Evolutionary conservation across 2,329 filamentous ascomycete species (phyloP).

Genomic region (Sporothrix sp.): DNA sequence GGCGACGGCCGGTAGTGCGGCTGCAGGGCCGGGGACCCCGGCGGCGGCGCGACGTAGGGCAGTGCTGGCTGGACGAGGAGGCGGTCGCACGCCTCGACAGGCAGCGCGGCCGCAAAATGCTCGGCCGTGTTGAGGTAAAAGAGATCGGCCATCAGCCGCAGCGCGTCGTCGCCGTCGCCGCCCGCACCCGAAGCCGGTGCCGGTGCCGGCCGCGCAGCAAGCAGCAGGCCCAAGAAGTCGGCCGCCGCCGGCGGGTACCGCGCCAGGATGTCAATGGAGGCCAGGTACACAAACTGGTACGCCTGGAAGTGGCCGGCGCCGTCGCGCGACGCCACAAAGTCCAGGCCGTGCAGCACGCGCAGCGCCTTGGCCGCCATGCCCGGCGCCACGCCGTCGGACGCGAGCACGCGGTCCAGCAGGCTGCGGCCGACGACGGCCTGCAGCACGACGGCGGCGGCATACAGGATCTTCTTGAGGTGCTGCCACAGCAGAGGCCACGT

Average conservation of each 20-base stretch:
- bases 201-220: constrained; percentile 31
- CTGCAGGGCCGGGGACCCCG: not conserved
- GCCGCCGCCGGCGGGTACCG: constrained; percentile 58
- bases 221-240: constrained; percentile 56
- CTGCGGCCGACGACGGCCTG: constrained; percentile 61
- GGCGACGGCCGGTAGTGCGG: constrained; percentile 29
- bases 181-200: not conserved
- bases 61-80: constrained; percentile 65
- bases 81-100: constrained; percentile 57
- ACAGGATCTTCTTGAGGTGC: constrained; percentile 64
- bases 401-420: constrained; percentile 40
- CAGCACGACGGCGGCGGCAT: constrained; percentile 64
- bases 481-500: constrained; percentile 68
- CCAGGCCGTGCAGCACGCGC: constrained; percentile 64
- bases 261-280: constrained; percentile 70
- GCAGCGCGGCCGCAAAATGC: constrained; percentile 64
- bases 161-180: constrained; percentile 39
- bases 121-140: constrained; percentile 84
- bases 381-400: constrained; percentile 42
- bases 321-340: constrained; percentile 69
- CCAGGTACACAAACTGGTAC: constrained; percentile 74
- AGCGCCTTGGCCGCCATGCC: constrained; percentile 61
- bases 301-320: constrained; percentile 69
- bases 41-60: constrained; percentile 52
- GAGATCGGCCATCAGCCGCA: constrained; percentile 56